Percentiles rank a stretch among this genome's conserved stretches.
phyloP scores from a whole-genome alignment of 192 early-diverging fungal species.

The Dissophora ornata region DNA sequence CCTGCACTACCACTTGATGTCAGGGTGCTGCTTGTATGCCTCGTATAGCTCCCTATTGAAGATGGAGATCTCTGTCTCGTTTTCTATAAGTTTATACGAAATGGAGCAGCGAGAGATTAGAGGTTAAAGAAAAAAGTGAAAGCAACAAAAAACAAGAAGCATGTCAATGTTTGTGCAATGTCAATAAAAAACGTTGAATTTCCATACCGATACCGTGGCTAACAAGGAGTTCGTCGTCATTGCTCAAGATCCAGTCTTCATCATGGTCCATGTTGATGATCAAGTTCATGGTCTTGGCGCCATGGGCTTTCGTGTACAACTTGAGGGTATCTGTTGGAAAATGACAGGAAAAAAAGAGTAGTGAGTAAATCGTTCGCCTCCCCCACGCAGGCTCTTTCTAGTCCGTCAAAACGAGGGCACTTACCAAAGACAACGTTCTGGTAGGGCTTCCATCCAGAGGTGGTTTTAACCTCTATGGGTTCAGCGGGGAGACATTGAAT shows the following conservation, averaged over 20 bases:
- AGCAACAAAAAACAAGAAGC: not conserved
- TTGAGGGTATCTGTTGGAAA: conserved; percentile 75
- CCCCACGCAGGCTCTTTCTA: too few species aligned
- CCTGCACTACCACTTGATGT: conserved; percentile 78
- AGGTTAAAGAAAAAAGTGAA: not conserved
- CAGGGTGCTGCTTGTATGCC: conserved; percentile 77
- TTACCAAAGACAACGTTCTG: conserved; percentile 74
- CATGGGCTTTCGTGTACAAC: conserved; percentile 78
- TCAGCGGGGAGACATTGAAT: not conserved
- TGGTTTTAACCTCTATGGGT: conserved; percentile 69
- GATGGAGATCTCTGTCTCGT: conserved; percentile 88
- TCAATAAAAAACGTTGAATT: too few species aligned
- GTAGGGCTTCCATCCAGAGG: conserved; percentile 76
- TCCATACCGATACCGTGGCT: conserved; percentile 70
- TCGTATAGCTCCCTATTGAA: conserved; percentile 81
- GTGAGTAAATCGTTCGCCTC: not conserved
- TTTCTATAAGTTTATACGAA: too few species aligned
- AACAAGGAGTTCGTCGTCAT: conserved; percentile 65
- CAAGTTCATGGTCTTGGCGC: conserved; percentile 84
- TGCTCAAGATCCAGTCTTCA: conserved; percentile 67
- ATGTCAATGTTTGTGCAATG: not conserved
- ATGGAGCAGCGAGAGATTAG: too few species aligned
- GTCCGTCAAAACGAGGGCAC: too few species aligned
- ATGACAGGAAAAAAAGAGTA: not conserved
- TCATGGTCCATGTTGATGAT: conserved; percentile 89